Conservation (phyloP, 2,329 filamentous ascomycete species). For the Cladophialophora psammophila region DNA sequence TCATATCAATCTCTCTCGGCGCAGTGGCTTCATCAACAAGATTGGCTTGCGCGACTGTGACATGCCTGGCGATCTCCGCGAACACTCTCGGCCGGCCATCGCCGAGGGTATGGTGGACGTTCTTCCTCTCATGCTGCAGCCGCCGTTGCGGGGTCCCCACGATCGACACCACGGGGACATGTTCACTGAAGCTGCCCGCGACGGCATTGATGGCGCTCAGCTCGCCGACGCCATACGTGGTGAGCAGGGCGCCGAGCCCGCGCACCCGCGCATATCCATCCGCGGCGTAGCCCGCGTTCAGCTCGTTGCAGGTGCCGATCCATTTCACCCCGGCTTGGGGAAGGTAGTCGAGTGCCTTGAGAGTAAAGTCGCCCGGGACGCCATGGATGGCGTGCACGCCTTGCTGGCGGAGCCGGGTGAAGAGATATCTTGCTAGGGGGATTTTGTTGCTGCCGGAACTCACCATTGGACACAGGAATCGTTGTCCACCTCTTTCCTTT, state of each 20-base stretch:
- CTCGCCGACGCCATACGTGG: constrained; percentile 67
- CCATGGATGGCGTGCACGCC: constrained; percentile 59
- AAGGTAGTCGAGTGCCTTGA: constrained; percentile 63
- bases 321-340: constrained; percentile 61
- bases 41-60: constrained; percentile 58
- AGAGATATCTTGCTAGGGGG: constrained; percentile 56
- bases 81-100: constrained; percentile 63
- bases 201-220: constrained; percentile 49
- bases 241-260: constrained; percentile 50
- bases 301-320: constrained; percentile 68
- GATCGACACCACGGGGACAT: constrained; percentile 66
- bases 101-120: constrained; percentile 45
- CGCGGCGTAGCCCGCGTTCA: constrained; percentile 74
- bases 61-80: constrained; percentile 55
- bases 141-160: constrained; percentile 62
- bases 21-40: constrained; percentile 55
- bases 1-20: constrained; percentile 59
- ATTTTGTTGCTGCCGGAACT: constrained; percentile 5
- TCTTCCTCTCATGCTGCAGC: constrained; percentile 53
- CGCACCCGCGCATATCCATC: constrained; percentile 76
- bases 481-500: not conserved
- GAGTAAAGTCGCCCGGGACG: constrained; percentile 55
- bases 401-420: constrained; percentile 56
- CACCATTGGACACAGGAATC: not conserved
- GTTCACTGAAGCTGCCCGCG: constrained; percentile 62